Percentiles rank a stretch among this genome's conserved stretches.
Conservation (phyloP, 2,329 filamentous ascomycete genomes). For the Aspergillus hiratsukae region DNA sequence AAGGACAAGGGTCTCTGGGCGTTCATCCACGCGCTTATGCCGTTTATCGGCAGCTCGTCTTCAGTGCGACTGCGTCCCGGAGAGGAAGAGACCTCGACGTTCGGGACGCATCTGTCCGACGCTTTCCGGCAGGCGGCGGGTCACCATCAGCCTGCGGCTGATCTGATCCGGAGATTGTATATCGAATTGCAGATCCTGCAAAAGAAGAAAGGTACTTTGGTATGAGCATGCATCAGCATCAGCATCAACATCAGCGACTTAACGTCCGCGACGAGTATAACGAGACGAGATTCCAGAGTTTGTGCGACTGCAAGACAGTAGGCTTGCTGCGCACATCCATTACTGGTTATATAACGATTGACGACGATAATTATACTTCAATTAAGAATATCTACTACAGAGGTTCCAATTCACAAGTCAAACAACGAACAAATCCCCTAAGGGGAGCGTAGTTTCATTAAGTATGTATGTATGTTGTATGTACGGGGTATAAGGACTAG, state of each 20-base stretch:
- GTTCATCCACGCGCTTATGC: slow-evolving; percentile 6
- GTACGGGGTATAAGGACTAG: not conserved
- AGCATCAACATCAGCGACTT: not conserved
- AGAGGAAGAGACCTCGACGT: not conserved
- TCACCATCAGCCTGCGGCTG: slow-evolving; percentile 25
- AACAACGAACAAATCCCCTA: not conserved
- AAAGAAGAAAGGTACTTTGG: slow-evolving; percentile 1
- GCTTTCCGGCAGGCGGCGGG: slow-evolving; percentile 21
- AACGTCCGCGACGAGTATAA: not conserved
- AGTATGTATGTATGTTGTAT: not conserved
- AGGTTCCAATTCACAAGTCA: too few species aligned
- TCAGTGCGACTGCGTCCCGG: not conserved
- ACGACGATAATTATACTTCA: not conserved
- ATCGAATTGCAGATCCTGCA: slow-evolving; percentile 21
- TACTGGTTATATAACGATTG: not conserved
- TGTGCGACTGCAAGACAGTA: too few species aligned
- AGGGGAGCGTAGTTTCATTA: not conserved
- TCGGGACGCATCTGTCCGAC: slow-evolving; percentile 4
- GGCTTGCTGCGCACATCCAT: not conserved
- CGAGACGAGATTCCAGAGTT: not conserved
- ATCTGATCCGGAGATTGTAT: slow-evolving; percentile 23
- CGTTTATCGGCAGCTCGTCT: slow-evolving; percentile 1
- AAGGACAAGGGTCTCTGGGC: not conserved
- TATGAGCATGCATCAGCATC: not conserved
- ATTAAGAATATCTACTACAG: not conserved